Conservation (phyloP, 108 stramenopile species). For the Ochromonas danica region DNA sequence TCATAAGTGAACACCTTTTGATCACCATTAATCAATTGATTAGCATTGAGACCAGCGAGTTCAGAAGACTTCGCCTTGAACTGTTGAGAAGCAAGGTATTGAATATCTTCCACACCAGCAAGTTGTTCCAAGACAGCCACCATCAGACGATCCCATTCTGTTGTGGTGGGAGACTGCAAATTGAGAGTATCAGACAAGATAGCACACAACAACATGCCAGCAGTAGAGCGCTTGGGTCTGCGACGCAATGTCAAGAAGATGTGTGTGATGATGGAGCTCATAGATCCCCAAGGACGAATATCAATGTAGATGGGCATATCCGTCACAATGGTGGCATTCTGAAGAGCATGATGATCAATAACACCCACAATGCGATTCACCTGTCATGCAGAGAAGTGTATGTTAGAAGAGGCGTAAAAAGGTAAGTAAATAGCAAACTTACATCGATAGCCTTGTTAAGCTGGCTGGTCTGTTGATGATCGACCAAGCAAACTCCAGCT, state of each 20-base stretch:
- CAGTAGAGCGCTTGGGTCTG: constrained; percentile 47
- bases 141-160: constrained; percentile 67
- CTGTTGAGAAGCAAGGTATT: constrained; percentile 61
- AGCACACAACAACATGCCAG: constrained; percentile 66
- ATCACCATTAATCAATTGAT: constrained; percentile 58
- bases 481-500: constrained; percentile 65
- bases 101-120: constrained; percentile 62
- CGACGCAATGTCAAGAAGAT: constrained; percentile 58
- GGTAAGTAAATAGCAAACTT: neutral
- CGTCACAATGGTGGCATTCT: constrained; percentile 67
- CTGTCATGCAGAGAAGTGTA: neutral
- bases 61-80: constrained; percentile 65
- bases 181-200: constrained; percentile 72
- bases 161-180: constrained; percentile 68
- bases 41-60: constrained; percentile 37
- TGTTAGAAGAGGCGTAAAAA: neutral
- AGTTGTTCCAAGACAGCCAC: constrained; percentile 67
- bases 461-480: constrained; percentile 71
- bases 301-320: constrained; percentile 72
- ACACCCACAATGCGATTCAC: constrained; percentile 64
- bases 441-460: constrained; percentile 63
- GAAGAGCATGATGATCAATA: constrained; percentile 78
- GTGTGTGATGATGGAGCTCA: constrained; percentile 69
- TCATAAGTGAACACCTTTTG: constrained; percentile 65
- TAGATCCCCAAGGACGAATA: constrained; percentile 70